These are phyloP conservation scores for Entophlyctis luteolus DNA, from an alignment of 192 early-diverging fungal species.

Conservation along the genomic window DNA sequence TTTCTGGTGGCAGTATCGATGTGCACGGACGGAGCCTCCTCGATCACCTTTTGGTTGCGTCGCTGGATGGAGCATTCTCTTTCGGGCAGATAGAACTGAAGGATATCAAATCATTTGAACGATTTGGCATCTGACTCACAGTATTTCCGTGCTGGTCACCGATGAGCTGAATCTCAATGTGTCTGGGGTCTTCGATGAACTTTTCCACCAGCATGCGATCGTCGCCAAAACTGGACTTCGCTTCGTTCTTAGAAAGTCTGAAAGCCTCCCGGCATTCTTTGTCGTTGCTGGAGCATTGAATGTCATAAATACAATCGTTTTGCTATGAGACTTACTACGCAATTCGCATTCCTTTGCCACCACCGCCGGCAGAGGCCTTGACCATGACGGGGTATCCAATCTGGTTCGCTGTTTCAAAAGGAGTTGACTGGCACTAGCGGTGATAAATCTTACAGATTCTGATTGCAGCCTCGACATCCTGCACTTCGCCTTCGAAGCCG, in stretches of 20 bases:
- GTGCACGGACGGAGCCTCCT: conserved; percentile 82
- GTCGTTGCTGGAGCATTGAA: conserved; percentile 87
- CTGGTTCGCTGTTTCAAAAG: conserved; percentile 61
- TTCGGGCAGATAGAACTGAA: conserved; percentile 87
- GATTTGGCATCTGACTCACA: conserved; percentile 67
- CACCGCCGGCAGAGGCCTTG: conserved; percentile 95
- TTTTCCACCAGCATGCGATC: conserved; percentile 85
- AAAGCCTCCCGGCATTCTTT: conserved; percentile 73
- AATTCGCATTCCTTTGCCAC: conserved; percentile 98
- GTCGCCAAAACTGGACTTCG: conserved; percentile 82
- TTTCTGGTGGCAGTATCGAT: conserved; percentile 36
- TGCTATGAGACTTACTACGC: conserved; percentile 67
- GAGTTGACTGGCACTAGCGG: too few relatives aligned
- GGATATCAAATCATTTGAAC: conserved; percentile 44
- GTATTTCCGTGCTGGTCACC: conserved; percentile 97
- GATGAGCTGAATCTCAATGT: conserved; percentile 94
- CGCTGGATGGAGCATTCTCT: conserved; percentile 98
- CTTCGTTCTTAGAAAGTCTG: conserved; percentile 74
- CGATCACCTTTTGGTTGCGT: conserved; percentile 97
- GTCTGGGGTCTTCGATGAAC: conserved; percentile 87
- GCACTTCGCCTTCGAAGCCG: conserved; percentile 80
- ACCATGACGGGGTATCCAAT: conserved; percentile 99
- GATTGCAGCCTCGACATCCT: conserved; percentile 68
- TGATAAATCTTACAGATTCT: conserved; percentile 50
- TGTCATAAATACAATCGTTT: conserved; percentile 15